Percentiles rank a stretch among this genome's conserved stretches.
Evolutionary conservation across 2,329 filamentous ascomycete species (phyloP).

Genomic region (Fusarium mangiferae): DNA sequence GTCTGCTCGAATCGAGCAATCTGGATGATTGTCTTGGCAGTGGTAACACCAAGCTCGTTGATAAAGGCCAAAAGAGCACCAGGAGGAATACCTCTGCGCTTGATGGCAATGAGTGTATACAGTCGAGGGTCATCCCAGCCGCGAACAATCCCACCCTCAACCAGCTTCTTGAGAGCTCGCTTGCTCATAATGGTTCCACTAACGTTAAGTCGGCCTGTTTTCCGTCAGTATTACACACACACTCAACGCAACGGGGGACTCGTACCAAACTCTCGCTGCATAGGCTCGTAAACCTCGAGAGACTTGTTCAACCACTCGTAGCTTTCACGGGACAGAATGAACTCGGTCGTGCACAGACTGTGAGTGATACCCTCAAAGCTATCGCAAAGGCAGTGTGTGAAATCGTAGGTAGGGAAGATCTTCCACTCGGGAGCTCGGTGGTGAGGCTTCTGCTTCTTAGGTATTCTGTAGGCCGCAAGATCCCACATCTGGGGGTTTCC

Average conservation of each 20-base stretch:
- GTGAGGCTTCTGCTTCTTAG: constrained; percentile 75
- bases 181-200: constrained; percentile 89
- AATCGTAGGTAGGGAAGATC: constrained; percentile 96
- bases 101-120: constrained; percentile 86
- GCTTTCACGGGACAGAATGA: constrained; percentile 82
- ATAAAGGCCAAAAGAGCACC: constrained; percentile 90
- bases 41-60: constrained; percentile 91
- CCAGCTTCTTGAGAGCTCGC: constrained; percentile 82
- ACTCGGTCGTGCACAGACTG: constrained; percentile 93
- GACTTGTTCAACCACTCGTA: constrained; percentile 92
- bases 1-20: constrained; percentile 85
- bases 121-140: constrained; percentile 93
- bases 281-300: constrained; percentile 86
- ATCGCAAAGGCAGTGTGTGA: constrained; percentile 90
- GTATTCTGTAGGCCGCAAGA: constrained; percentile 87
- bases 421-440: constrained; percentile 88
- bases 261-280: constrained; percentile 84
- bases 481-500: constrained; percentile 98
- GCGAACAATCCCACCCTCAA: constrained; percentile 80
- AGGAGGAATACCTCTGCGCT: constrained; percentile 86
- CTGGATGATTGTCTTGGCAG: constrained; percentile 81
- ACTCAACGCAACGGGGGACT: no score
- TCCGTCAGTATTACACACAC: not conserved
- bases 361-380: constrained; percentile 93
- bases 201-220: constrained; percentile 65